Base-by-base conservation (phyloP, 1,284 basidiomycete species). In the Cutaneotrichosporon dermatis region DNA sequence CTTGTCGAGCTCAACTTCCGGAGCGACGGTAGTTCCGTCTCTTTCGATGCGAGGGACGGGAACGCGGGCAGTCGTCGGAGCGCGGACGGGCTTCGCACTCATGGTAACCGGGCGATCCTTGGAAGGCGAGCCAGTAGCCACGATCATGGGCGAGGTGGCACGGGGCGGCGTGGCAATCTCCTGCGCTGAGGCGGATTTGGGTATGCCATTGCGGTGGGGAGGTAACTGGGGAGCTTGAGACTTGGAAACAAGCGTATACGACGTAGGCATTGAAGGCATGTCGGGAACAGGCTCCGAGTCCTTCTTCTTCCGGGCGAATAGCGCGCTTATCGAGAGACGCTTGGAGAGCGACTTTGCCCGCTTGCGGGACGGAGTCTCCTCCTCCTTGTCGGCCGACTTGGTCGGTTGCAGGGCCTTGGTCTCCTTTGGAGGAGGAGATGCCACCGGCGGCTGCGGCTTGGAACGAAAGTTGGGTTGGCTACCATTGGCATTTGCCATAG, bases 281-380 rank as follows among this genome's bases (percentile, higher is more conserved):
- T 59, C 53, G 40, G 61, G 57, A 1, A 48, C 57, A 3, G 49
- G 45, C 1, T 33, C 51, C 3, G 43, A 15, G 15, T 52, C 53
- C 16, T 51, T 52, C 40, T 48, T 41, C 25, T 58, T 56, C 58
- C 52, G 54, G 40, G 55, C 46, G 37, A 54, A 57, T 12, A 54
- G 33, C 8, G 53, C 42, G 7, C 51, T 36, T 34, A 63, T 41
- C 39, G 61, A 63, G 12, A 64, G 34, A 15, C 62, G 62, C 54
- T 61, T 55, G 34, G 45, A 13, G 41, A 64, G 54, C 2, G 54
- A 48, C 39, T 36, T 37, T 13, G 55, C 49, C 34, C 55, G 39
- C 8, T 34, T 55, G 50, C 52, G 57, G 43, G 35, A 16, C 39
- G 51, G n/a, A 44, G 51, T 51, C 36, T 56, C 41, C 51, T 54